phyloP scores from a whole-genome alignment of 768 basidiomycete species.

The Tylopilus sp. region DNA sequence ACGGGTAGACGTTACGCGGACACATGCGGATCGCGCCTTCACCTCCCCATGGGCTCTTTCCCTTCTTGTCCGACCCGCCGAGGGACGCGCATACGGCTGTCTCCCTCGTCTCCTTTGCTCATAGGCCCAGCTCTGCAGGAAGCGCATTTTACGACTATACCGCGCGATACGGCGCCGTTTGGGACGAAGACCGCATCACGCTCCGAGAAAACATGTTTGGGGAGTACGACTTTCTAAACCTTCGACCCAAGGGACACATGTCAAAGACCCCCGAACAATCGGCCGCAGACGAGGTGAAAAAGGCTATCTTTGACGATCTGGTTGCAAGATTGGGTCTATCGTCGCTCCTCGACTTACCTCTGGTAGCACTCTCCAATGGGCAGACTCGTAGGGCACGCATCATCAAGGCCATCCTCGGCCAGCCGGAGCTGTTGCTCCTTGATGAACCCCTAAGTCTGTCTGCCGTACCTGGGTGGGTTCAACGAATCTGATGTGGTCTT shows the following conservation, averaged over 20 bases:
- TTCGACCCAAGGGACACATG: conserved; percentile 20
- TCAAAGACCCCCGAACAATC: conserved; percentile 23
- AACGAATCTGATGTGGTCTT: background rate
- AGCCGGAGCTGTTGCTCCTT: conserved; percentile 75
- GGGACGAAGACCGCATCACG: conserved; percentile 80
- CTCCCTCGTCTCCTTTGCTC: conserved; percentile 63
- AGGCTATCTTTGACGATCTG: conserved; percentile 48
- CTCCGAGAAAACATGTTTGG: conserved; percentile 69
- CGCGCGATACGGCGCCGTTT: conserved; percentile 84
- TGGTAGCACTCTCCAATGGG: conserved; percentile 85
- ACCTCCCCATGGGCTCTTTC: conserved; percentile 72
- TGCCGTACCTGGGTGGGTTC: background rate
- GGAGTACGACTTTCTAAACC: conserved; percentile 39
- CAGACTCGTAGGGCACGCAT: conserved; percentile 91
- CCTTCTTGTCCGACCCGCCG: conserved; percentile 49
- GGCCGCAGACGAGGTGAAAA: conserved; percentile 26
- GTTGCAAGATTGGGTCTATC: conserved; percentile 54
- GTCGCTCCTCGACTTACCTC: conserved; percentile 70
- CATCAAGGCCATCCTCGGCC: conserved; percentile 64
- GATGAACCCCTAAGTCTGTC: conserved; percentile 85
- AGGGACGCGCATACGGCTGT: conserved; percentile 50
- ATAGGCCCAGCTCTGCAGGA: conserved; percentile 52
- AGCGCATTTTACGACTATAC: conserved; percentile 91
- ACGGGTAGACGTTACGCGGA: conserved; percentile 62
- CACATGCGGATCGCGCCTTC: conserved; percentile 67